A percentile compares a stretch with the other conserved stretches of the same genome.
phyloP scores from a whole-genome alignment of 257 asterid genomes.

The Jacaranda copaia region DNA sequence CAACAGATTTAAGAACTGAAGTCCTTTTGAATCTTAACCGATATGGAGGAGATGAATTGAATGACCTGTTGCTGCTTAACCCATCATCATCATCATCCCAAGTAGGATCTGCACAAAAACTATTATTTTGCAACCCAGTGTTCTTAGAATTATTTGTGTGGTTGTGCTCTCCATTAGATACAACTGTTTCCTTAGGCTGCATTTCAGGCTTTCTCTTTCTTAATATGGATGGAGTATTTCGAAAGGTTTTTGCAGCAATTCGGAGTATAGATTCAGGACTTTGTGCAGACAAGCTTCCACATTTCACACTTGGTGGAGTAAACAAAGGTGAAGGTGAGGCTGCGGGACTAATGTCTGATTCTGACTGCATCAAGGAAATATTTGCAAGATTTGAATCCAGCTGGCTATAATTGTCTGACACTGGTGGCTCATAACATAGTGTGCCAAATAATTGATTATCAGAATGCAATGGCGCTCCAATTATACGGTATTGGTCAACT shows the following conservation, averaged over 20 bases:
- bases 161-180: conserved; percentile 41
- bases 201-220: conserved; percentile 70
- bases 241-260: conserved; percentile 88
- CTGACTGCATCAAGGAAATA: conserved; percentile 51
- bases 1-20: conserved; percentile 74
- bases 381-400: conserved; percentile 48
- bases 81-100: conserved; percentile 43
- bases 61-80: conserved; percentile 50
- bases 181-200: conserved; percentile 43
- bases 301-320: conserved; percentile 74
- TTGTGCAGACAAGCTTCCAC: conserved; percentile 50
- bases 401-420: conserved; percentile 44
- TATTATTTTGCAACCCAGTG: conserved; percentile 43
- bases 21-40: conserved; percentile 76
- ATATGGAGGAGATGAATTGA: conserved; percentile 88
- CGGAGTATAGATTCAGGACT: conserved; percentile 87
- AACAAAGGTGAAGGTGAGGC: conserved; percentile 52
- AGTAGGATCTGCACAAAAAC: conserved; percentile 42
- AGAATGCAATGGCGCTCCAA: conserved; percentile 45
- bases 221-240: conserved; percentile 84
- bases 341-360: conserved; percentile 50
- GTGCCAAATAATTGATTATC: conserved; percentile 59
- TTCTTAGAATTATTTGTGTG: conserved; percentile 42
- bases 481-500: conserved; percentile 46
- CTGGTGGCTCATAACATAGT: conserved; percentile 81